Evolutionary conservation across 352 stramenopile species (phyloP).

Genomic region (Globisporangium perplexum): DNA sequence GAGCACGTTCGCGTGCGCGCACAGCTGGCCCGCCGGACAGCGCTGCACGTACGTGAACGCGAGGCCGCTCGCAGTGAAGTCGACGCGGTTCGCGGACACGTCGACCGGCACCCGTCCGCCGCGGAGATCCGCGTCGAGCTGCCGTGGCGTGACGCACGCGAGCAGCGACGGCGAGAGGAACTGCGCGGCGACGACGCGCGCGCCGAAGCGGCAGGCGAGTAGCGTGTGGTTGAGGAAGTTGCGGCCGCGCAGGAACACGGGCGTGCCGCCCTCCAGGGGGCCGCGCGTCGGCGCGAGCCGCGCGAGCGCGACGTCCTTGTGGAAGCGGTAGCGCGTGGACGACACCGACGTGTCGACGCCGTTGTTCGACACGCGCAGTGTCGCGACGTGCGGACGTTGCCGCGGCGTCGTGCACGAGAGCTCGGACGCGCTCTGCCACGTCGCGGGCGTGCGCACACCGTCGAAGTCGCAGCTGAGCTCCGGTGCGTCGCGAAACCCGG

Average conservation of each 20-base stretch:
- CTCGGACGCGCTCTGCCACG: conserved; percentile 36
- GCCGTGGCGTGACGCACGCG: conserved; percentile 73
- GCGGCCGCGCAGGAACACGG: conserved; percentile 89
- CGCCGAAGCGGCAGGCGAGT: conserved; percentile 87
- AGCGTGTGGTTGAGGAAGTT: conserved; percentile 93
- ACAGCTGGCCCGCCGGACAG: conserved; percentile 62
- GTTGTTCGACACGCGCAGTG: conserved; percentile 81
- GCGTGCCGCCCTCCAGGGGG: conserved; percentile 67
- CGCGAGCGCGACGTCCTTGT: conserved; percentile 79
- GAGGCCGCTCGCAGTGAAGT: conserved; percentile 71
- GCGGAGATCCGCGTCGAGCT: conserved; percentile 39
- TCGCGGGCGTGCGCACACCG: conserved; percentile 23
- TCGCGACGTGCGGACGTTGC: conserved; percentile 47
- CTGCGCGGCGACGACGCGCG: conserved; percentile 50
- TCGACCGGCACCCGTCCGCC: conserved; percentile 63
- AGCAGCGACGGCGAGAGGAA: conserved; percentile 77
- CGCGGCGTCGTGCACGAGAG: conserved; percentile 60
- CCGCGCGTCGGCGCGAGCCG: conserved; percentile 68
- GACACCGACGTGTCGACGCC: conserved; percentile 55
- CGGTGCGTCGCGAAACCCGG: conserved; percentile 49
- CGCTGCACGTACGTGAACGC: conserved; percentile 69
- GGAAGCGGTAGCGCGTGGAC: conserved; percentile 64
- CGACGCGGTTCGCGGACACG: conserved; percentile 81
- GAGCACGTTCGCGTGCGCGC: conserved; percentile 40
- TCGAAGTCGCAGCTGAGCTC: conserved; percentile 58